These are phyloP conservation scores for Sarocladiaceae sp. DNA, from an alignment of 2,329 filamentous ascomycete species.

Conservation along the genomic window DNA sequence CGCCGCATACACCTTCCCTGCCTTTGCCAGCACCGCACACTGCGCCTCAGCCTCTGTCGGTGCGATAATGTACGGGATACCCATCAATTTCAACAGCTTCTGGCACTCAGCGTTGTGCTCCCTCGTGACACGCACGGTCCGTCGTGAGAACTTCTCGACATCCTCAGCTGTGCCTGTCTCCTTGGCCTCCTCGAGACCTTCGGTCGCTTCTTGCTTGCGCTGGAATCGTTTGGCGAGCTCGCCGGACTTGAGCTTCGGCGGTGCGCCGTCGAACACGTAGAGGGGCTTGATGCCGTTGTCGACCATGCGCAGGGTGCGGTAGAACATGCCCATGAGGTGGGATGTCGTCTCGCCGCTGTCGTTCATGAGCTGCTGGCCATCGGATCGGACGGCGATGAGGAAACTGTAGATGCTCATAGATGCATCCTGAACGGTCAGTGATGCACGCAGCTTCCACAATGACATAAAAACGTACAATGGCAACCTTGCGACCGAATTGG, in stretches of 20 bases:
- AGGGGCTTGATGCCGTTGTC: constrained; percentile 98
- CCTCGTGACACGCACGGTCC: constrained; percentile 90
- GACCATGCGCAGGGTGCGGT: constrained; percentile 95
- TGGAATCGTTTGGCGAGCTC: constrained; percentile 95
- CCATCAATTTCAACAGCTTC: constrained; percentile 87
- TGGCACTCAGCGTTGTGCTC: constrained; percentile 98
- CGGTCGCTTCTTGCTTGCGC: constrained; percentile 87
- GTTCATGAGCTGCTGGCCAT: constrained; percentile 93
- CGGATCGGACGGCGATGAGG: constrained; percentile 92
- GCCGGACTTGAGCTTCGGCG: constrained; percentile 95
- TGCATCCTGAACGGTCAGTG: constrained; percentile 26
- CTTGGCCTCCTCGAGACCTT: constrained; percentile 89
- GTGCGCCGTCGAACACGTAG: constrained; percentile 96
- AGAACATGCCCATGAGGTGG: constrained; percentile 99
- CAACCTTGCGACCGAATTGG: constrained; percentile 97
- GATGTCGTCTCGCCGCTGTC: constrained; percentile 96
- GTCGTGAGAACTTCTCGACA: constrained; percentile 93
- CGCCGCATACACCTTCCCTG: constrained; percentile 93
- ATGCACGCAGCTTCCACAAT: no score
- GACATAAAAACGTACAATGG: constrained; percentile 64
- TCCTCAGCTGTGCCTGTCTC: constrained; percentile 96
- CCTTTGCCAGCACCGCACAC: constrained; percentile 83
- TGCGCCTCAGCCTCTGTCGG: constrained; percentile 97
- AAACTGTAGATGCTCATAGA: constrained; percentile 99
- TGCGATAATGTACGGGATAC: constrained; percentile 89